Percentiles rank a stretch among this genome's conserved stretches.
Evolutionary conservation across 306 rosid genomes (phyloP).

Genomic region (Astragalus membranaceus): DNA sequence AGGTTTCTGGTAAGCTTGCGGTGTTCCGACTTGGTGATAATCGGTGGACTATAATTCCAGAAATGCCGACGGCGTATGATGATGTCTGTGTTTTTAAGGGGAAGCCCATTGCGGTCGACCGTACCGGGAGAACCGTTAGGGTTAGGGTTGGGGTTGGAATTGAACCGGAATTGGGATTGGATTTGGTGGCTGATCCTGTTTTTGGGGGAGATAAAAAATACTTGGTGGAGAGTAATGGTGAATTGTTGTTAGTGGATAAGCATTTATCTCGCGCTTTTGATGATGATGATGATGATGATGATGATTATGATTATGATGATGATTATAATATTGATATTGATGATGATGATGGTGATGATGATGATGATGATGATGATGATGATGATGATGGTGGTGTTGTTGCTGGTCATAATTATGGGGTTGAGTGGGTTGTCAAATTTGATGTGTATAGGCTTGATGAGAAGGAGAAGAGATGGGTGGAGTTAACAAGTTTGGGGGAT

Average conservation of each 20-base stretch:
- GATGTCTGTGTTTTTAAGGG: slow-evolving; percentile 54
- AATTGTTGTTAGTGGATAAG: slow-evolving; percentile 62
- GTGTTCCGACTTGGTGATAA: slow-evolving; percentile 45
- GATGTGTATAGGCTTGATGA: slow-evolving; percentile 42
- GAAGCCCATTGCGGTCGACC: slow-evolving; percentile 55
- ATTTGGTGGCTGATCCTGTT: slow-evolving; percentile 46
- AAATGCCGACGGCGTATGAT: slow-evolving; percentile 63
- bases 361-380: slow-evolving; percentile 10
- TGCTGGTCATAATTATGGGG: slow-evolving; percentile 17
- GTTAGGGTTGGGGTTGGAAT: slow-evolving; percentile 17
- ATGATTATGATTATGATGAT: not conserved
- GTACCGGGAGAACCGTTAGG: slow-evolving; percentile 47
- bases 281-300: not conserved
- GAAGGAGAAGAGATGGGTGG: slow-evolving; percentile 50
- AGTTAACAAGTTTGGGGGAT: slow-evolving; percentile 50
- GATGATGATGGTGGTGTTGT: slow-evolving; percentile 24
- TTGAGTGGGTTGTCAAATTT: slow-evolving; percentile 51
- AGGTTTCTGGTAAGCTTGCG: slow-evolving; percentile 69
- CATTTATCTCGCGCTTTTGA: slow-evolving; percentile 16
- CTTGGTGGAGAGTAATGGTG: slow-evolving; percentile 56
- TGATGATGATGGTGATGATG: not conserved
- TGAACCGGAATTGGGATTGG: slow-evolving; percentile 13
- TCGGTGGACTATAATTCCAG: slow-evolving; percentile 49
- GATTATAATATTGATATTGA: too few species aligned
- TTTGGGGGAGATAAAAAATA: slow-evolving; percentile 87